These are phyloP conservation scores for Fragilaria crotonensis DNA, from an alignment of 108 stramenopile species.

Conservation along the genomic window DNA sequence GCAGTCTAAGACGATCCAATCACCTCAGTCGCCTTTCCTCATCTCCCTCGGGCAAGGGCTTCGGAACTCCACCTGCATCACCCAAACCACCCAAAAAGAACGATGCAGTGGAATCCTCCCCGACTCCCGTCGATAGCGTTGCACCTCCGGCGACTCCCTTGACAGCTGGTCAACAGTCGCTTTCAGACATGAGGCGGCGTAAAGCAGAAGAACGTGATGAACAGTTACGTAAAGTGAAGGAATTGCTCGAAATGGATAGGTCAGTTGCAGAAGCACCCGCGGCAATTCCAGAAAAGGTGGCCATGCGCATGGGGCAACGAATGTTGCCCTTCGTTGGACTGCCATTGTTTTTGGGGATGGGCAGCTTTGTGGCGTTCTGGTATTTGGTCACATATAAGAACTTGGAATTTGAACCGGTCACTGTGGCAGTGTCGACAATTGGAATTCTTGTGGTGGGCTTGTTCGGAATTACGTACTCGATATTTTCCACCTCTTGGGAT, in stretches of 20 bases:
- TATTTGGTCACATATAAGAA: conserved; percentile 66
- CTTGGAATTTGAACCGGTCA: conserved; percentile 68
- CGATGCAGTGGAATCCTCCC: neutral
- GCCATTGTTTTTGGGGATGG: conserved; percentile 63
- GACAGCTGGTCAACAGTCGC: conserved; percentile 35
- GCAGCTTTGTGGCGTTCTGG: conserved; percentile 74
- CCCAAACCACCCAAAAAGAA: neutral
- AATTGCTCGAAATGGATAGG: conserved; percentile 40
- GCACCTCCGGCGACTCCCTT: neutral
- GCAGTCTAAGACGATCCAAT: too few relatives aligned
- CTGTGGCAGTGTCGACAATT: conserved; percentile 71
- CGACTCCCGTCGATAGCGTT: neutral
- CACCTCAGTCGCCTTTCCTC: too few relatives aligned
- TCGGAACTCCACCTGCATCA: neutral
- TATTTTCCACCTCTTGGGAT: conserved; percentile 79
- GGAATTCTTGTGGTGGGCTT: conserved; percentile 49
- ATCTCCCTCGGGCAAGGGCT: neutral
- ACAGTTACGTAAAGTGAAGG: conserved; percentile 54
- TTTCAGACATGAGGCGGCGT: conserved; percentile 54
- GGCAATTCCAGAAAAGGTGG: conserved; percentile 79
- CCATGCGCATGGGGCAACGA: conserved; percentile 67
- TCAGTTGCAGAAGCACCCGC: conserved; percentile 47
- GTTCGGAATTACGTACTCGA: conserved; percentile 77
- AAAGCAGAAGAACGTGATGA: conserved; percentile 57
- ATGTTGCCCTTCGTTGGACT: conserved; percentile 86